phyloP scores from a whole-genome alignment of 2,329 filamentous ascomycete genomes.

The Rachicladosporium sp. region DNA sequence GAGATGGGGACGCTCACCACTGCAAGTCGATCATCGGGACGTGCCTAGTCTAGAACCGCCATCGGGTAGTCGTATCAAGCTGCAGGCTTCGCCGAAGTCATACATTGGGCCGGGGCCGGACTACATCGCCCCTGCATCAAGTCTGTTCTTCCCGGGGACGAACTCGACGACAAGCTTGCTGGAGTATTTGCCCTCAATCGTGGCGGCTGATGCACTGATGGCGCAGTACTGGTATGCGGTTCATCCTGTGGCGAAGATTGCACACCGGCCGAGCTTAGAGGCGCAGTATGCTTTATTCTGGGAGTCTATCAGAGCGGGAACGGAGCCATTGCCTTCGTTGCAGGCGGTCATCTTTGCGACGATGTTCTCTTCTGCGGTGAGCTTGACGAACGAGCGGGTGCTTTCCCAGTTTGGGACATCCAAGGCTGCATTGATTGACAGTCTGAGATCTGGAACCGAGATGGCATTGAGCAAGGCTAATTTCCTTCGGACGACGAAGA shows the following conservation, averaged over 20 bases:
- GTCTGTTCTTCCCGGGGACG: slow-evolving; percentile 50
- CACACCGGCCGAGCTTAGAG: slow-evolving; percentile 58
- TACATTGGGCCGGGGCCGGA: slow-evolving; percentile 53
- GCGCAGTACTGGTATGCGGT: slow-evolving; percentile 56
- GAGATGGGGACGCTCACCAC: slow-evolving; percentile 8
- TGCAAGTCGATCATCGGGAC: slow-evolving; percentile 10
- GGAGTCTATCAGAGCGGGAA: slow-evolving; percentile 45
- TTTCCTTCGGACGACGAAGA: slow-evolving; percentile 56
- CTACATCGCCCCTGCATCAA: slow-evolving; percentile 56
- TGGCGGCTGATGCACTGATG: slow-evolving; percentile 49
- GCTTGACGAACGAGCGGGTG: slow-evolving; percentile 46
- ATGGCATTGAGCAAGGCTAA: slow-evolving; percentile 55
- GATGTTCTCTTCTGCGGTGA: slow-evolving; percentile 57
- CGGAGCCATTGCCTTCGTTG: slow-evolving; percentile 50
- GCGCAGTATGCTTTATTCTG: slow-evolving; percentile 53
- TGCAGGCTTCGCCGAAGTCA: slow-evolving; percentile 22
- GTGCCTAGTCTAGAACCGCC: slow-evolving; percentile 1
- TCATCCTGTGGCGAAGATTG: slow-evolving; percentile 54
- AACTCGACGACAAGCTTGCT: slow-evolving; percentile 39
- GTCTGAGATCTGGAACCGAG: slow-evolving; percentile 55
- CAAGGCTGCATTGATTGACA: slow-evolving; percentile 47
- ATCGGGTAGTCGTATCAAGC: slow-evolving; percentile 6
- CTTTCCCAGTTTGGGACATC: slow-evolving; percentile 42
- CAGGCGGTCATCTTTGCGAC: slow-evolving; percentile 59
- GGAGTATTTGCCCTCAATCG: slow-evolving; percentile 48